phyloP scores from a whole-genome alignment of 805 yeast genomes.

The Yamadazyma akitaensis region DNA sequence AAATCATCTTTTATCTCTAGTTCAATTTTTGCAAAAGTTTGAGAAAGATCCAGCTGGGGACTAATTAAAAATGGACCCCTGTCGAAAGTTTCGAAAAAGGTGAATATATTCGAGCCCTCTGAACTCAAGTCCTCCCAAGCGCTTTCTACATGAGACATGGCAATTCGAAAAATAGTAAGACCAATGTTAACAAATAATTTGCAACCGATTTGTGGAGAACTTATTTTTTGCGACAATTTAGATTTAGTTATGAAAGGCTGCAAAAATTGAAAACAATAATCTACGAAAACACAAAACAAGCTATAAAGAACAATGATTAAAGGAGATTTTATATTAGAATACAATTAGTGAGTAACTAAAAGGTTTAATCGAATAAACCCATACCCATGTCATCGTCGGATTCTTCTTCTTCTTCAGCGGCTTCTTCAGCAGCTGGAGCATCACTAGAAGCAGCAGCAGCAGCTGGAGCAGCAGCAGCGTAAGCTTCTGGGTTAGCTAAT shows the following conservation, averaged over 20 bases:
- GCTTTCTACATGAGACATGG: not conserved
- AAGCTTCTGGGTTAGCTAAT: constrained; percentile 99
- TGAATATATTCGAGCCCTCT: constrained; percentile 13
- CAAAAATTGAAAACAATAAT: not conserved
- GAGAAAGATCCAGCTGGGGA: constrained; percentile 15
- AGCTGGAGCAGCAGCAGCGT: constrained; percentile 98
- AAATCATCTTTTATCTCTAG: constrained; percentile 11
- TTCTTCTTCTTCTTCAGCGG: constrained; percentile 72
- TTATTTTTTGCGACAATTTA: not conserved
- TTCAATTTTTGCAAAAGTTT: constrained; percentile 17
- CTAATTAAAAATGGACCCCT: constrained; percentile 2
- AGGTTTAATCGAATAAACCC: constrained; percentile 93
- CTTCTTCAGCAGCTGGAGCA: constrained; percentile 68
- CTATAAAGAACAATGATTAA: not conserved
- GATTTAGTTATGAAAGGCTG: too few species aligned
- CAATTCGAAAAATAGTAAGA: not conserved
- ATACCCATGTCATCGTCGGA: constrained; percentile 94
- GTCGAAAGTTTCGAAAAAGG: constrained; percentile 11
- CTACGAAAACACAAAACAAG: not conserved
- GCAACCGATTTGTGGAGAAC: not conserved
- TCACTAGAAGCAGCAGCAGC: constrained; percentile 76
- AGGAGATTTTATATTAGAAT: constrained; percentile 8
- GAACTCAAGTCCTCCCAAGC: constrained; percentile 11
- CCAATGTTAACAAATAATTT: not conserved
- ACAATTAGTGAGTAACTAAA: constrained; percentile 3